Evolutionary conservation across 108 stramenopile species (phyloP), one percentile per base, ranked within the genome.

Genomic region (Fragilariopsis cylindrus): DNA sequence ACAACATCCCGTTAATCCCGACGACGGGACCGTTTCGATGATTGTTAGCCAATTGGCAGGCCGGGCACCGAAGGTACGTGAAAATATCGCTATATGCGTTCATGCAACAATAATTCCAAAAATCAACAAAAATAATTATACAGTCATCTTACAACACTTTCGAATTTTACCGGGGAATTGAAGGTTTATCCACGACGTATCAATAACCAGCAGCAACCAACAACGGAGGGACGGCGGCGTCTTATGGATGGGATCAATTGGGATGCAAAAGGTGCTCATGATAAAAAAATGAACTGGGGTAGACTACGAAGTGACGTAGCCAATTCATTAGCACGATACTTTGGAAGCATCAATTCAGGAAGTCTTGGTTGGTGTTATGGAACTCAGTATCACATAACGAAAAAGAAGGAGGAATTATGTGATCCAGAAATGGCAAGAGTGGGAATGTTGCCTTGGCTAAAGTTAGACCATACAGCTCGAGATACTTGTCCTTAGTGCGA

Each of bases 311-410:
- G 82, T 65, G 84, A 88, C 67, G 94, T 88, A 8, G 80, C 90
- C 44, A 92, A 92, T 75, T 88, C 88, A 3, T 72, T 95, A 70
- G 50, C 87, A 16, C 82, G 86, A 63, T 95, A 95, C 76, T 92
- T 95, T 80, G 94, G 94, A 7, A 85, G 88, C 57, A 75, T 92
- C 57, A 91, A 91, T 46, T 84, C 87, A 46, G 94, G 94, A 49
- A 86, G 83, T 40, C 76, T 92, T 48, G 94, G 94, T 21, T 95
- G 94, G 94, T 95, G 94, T 75, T 82, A 85, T 49, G 90, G 88
- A 30, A 92, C 92, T 13, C 48, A 78, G 39, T 81, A 85, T 72
- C 58, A 60, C 6, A 60, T 30, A 12, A 4, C 5, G 18, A 21
- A 60, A 7, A 74, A 76, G 42, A 42, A 82, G 67, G 75, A 73